These are phyloP conservation scores for Endothia cerciana DNA, from an alignment of 2,329 filamentous ascomycete species.

Conservation along the genomic window DNA sequence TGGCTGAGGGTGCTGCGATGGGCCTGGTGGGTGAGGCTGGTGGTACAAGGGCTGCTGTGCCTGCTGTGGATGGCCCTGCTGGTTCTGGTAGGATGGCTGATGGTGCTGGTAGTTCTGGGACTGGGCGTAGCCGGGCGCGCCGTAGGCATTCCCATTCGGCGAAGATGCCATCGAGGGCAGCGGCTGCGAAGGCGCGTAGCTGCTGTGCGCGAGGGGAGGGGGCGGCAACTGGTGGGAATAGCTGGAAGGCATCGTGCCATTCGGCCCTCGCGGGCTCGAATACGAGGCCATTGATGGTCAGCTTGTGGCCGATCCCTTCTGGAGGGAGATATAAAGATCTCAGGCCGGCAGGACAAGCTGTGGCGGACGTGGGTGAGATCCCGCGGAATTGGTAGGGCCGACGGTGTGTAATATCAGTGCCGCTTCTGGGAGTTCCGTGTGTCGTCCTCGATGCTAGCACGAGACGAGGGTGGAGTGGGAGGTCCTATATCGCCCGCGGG, in stretches of 20 bases:
- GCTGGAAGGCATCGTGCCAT: constrained; percentile 26
- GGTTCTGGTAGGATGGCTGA: constrained; percentile 25
- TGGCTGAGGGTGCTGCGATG: constrained; percentile 18
- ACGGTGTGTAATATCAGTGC: not conserved
- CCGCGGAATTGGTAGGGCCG: not conserved
- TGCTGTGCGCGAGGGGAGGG: constrained; percentile 23
- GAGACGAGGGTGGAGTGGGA: not conserved
- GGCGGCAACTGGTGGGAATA: constrained; percentile 28
- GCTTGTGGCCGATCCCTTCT: not conserved
- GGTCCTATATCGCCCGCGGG: not conserved
- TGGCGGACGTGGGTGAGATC: not conserved
- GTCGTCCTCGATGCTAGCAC: not conserved
- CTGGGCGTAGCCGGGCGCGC: constrained; percentile 21
- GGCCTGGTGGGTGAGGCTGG: constrained; percentile 17
- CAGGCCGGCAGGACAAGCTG: not conserved
- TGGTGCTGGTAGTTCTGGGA: constrained; percentile 28
- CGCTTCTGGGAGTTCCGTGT: not conserved
- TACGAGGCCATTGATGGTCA: constrained; percentile 24
- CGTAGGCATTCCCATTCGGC: constrained; percentile 25
- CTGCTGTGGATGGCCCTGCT: constrained; percentile 25
- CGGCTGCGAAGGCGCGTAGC: constrained; percentile 22
- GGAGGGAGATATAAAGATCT: not conserved
- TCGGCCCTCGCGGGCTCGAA: constrained; percentile 24
- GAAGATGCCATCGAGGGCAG: constrained; percentile 27
- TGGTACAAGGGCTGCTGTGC: constrained; percentile 25